A percentile compares a stretch with the other conserved stretches of the same genome.
Conservation (phyloP, 768 basidiomycete genomes). For the Termitomyces sp. region DNA sequence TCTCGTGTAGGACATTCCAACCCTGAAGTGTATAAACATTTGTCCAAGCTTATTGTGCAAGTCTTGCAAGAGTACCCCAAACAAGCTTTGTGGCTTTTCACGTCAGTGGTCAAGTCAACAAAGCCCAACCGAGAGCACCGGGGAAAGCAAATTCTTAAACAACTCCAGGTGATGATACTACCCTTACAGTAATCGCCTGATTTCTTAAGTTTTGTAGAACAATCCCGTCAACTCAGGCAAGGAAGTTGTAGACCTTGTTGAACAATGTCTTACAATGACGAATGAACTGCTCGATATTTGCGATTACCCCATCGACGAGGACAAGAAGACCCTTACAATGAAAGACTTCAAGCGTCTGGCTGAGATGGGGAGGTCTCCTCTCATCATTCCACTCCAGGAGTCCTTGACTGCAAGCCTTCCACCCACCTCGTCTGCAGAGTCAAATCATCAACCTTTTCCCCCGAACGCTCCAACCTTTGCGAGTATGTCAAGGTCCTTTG, state of each 20-base stretch:
- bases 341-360: conserved; percentile 54
- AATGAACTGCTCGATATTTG: conserved; percentile 66
- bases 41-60: conserved; percentile 60
- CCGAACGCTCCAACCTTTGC: conserved; percentile 67
- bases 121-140: conserved; percentile 53
- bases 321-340: conserved; percentile 38
- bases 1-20: conserved; percentile 84
- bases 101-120: conserved; percentile 82
- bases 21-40: conserved; percentile 47
- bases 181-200: not conserved
- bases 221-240: conserved; percentile 36
- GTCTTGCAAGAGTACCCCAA: conserved; percentile 84
- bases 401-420: conserved; percentile 89
- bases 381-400: conserved; percentile 91
- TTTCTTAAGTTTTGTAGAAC: conserved; percentile 25
- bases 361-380: conserved; percentile 48
- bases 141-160: conserved; percentile 53
- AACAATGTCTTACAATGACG: conserved; percentile 55
- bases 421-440: conserved; percentile 54
- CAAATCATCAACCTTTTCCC: conserved; percentile 79
- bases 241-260: conserved; percentile 44
- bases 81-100: conserved; percentile 91
- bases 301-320: conserved; percentile 41
- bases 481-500: conserved; percentile 35
- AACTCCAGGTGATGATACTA: conserved; percentile 46